Evolutionary conservation across 2,329 filamentous ascomycete species (phyloP).

Genomic region (Xylaria sp.): DNA sequence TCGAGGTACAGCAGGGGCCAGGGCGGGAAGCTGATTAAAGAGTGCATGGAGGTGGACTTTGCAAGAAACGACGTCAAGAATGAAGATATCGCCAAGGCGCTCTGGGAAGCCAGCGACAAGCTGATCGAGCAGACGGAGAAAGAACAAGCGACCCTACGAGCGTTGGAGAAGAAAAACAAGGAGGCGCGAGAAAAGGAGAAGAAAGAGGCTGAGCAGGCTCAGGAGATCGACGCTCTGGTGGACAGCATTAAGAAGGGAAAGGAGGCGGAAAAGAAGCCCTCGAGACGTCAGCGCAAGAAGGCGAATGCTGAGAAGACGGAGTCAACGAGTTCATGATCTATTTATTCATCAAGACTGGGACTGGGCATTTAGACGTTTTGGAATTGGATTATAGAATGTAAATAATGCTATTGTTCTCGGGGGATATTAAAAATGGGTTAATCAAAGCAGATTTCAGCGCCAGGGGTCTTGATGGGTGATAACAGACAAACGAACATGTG

Average conservation of each 20-base stretch:
- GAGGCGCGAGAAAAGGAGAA: constrained; percentile 51
- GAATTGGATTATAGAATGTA: constrained; percentile 22
- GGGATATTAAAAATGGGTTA: background rate
- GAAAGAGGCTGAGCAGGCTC: constrained; percentile 47
- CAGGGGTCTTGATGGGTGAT: background rate
- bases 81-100: constrained; percentile 80
- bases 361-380: background rate
- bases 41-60: constrained; percentile 82
- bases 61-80: constrained; percentile 79
- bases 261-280: constrained; percentile 49
- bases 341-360: background rate
- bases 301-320: constrained; percentile 40
- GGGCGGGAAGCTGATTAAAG: constrained; percentile 84
- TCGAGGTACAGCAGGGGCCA: constrained; percentile 70
- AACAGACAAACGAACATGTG: constrained; percentile 30
- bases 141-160: constrained; percentile 68
- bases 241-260: constrained; percentile 51
- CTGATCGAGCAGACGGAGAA: constrained; percentile 86
- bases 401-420: background rate
- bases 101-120: constrained; percentile 91
- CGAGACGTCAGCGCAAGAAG: constrained; percentile 50
- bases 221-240: constrained; percentile 47
- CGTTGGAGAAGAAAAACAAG: constrained; percentile 54
- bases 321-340: constrained; percentile 23
- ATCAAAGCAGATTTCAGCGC: background rate